Evolutionary conservation across 129 eudicot species (phyloP), one percentile per base, ranked within the genome.

Genomic region (Silybum marianum): DNA sequence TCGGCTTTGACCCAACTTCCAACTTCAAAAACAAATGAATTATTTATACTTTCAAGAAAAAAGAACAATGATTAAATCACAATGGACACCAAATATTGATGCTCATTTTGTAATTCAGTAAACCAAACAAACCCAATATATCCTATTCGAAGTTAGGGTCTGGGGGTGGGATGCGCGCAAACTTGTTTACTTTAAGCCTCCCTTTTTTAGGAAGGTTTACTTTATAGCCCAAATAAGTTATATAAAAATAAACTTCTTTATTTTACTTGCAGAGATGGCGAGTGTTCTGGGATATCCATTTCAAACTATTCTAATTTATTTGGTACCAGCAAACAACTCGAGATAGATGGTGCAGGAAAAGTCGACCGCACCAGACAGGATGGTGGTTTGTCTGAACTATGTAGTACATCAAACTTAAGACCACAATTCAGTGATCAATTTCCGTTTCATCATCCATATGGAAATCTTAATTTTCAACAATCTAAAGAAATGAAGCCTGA

Each of bases 401-500:
- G 86, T 46, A 79, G 76, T n/a, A 88, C 89, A 65, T 73, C 89
- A 34, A 85, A 82, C 78, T 70, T 92, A 78, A 91, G 86, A 85
- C 84, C 90, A 58, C 96, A 90, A 84, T 87, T 85, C 13, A 80
- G 77, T 71, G 96, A 90, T 22, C 93, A 90, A 69, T 89, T 84
- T 62, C 82, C 89, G 3, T 92, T 77, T 84, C 72, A 84, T 60
- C 85, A 84, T 60, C 85, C 92, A 1, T 88, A 48, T 66, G 80
- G 85, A 8, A 84, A 74, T 92, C 77, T 83, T 14, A 86, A 71
- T 78, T 85, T 90, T 22, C 87, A 86, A 23, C 92, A 83, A 76
- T 44, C 77, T 23, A 86, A 79, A 84, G 88, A 85, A 42, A 22
- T 81, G 81, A 89, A 86, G 72, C 77, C 89, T 63, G 90, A 82